Base-by-base conservation (phyloP, 2,329 filamentous ascomycete species). In the Tolypocladium tropicale region DNA sequence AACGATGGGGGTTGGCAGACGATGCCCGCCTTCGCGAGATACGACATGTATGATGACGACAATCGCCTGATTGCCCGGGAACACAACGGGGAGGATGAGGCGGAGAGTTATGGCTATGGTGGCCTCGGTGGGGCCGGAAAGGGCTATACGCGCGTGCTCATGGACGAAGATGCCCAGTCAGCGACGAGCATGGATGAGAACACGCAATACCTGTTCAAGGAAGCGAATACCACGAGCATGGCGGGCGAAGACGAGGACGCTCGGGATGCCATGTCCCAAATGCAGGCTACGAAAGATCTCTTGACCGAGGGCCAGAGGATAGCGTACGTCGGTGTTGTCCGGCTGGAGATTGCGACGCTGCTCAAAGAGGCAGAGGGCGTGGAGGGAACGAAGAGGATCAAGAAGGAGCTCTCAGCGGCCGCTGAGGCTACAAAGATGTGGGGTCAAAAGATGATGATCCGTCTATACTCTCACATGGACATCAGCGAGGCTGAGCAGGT, bases 361-460 rank as follows among this genome's bases (percentile, higher is more conserved):
- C 76, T 86, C 54, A 82, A 82, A 59, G 85, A 89, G 34, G 69
- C 86, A 55, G 83, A 90, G 56, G 70, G 72, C 12, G 69, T 92
- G 41, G 80, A 84, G 58, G 72, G 74, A 32, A 84, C 80, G 2
- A 89, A 80, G 64, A 81, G 78, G 46, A 80, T 83, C 2, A 94
- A 87, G 71, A 96, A 93, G 69, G 76, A 84, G 48, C 69, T 91
- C 12, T 78, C 82, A 33, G 74, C 86, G 58, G 83, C 88, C 0
- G 75, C 84, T 12, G 94, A 96, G 70, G 82, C 85, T 37, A 86
- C 89, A 75, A 88, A 88, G 71, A 96, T 96, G 88, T 99, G 93
- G 93, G 85, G 89, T 56, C 94, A 99, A 70, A 95, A 95, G 75
- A 95, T 96, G 81, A 99, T 99, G 92, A 84, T 96, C 58, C 84